Evolutionary conservation across 768 basidiomycete genomes (phyloP).

Genomic region (Boletus tomentosulus): DNA sequence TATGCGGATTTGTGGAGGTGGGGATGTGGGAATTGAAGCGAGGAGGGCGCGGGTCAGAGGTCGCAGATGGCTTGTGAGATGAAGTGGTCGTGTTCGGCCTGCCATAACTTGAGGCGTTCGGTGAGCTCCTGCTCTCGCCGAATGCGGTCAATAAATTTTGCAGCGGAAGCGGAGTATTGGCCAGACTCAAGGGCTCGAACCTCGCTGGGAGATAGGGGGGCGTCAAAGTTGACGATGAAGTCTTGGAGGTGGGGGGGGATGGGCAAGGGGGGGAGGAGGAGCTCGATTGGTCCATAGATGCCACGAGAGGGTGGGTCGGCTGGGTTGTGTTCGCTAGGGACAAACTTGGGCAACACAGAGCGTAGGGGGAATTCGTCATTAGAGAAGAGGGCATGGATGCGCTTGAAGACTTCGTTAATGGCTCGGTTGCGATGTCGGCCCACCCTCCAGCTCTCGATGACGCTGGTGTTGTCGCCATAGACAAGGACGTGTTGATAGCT

Average conservation of each 20-base stretch:
- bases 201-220: no score
- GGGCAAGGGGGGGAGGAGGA: constrained; percentile 5
- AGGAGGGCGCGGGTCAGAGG: not conserved
- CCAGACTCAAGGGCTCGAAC: no score
- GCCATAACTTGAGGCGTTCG: no score
- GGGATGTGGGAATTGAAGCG: not conserved
- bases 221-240: not conserved
- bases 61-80: no score
- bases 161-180: no score
- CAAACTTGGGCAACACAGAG: not conserved
- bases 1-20: no score
- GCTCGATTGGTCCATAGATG: not conserved
- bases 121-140: no score
- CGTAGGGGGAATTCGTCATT: not conserved
- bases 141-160: no score
- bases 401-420: constrained; percentile 15
- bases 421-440: constrained; percentile 1
- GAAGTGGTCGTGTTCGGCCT: not conserved
- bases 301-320: constrained; percentile 10
- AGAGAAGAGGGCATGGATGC: constrained; percentile 1
- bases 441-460: constrained; percentile 16
- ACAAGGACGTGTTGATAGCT: not conserved
- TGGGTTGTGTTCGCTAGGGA: not conserved
- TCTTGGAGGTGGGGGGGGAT: not conserved
- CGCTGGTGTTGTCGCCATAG: constrained; percentile 13